Evolutionary conservation across 345 rosid genomes (phyloP), one percentile per base, ranked within the genome.

Genomic region (Orychophragmus violaceus): DNA sequence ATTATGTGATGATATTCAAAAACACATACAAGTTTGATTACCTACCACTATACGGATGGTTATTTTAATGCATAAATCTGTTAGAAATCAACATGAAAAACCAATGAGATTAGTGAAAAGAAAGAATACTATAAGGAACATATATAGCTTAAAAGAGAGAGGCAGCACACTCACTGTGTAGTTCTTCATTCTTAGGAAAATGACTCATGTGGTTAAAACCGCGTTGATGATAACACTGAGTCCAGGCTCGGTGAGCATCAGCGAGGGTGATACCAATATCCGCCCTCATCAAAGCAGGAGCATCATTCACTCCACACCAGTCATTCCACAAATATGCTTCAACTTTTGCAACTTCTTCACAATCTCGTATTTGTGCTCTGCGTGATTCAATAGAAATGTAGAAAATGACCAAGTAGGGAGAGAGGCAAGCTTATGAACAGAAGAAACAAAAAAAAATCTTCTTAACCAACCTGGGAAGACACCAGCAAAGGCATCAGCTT

Each of bases 301-400:
- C 85, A 22, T 84, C 87, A 16, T 84, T 86, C 17, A 86, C 87
- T 54, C 89, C 85, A 66, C 78, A 53, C 84, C 91, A 17, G 86
- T 82, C 82, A 83, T 82, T 24, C n/a, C n/a, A n/a, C n/a, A n/a
- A n/a, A n/a, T n/a, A n/a, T n/a, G n/a, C n/a, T n/a, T n/a, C n/a
- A n/a, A n/a, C n/a, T n/a, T n/a, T n/a, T n/a, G n/a, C n/a, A n/a
- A n/a, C n/a, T n/a, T n/a, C n/a, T n/a, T n/a, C n/a, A n/a, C n/a
- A n/a, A n/a, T n/a, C n/a, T n/a, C n/a, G n/a, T n/a, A n/a, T n/a
- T n/a, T n/a, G n/a, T n/a, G n/a, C n/a, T n/a, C n/a, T n/a, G n/a
- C n/a, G n/a, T n/a, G n/a, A n/a, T n/a, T n/a, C n/a, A n/a, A n/a
- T n/a, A n/a, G n/a, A n/a, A n/a, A n/a, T n/a, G n/a, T n/a, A n/a